Percentiles rank a stretch among this genome's conserved stretches.
Conservation (phyloP, 371 early-diverging fungal species). For the Saksenaea vasiformis region DNA sequence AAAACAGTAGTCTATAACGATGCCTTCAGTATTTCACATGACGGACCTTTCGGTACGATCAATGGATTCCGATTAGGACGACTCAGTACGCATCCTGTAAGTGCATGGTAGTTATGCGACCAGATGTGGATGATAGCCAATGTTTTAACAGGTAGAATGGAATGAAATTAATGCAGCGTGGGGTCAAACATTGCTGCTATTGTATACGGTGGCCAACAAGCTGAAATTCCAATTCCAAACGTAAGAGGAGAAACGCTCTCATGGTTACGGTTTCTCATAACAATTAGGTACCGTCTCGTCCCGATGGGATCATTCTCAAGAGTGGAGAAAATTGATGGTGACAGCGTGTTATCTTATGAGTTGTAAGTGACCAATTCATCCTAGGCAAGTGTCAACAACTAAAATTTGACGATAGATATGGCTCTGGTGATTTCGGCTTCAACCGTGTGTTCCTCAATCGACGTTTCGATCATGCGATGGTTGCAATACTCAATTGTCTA, state of each 20-base stretch:
- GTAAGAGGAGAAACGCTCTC: conserved; percentile 36
- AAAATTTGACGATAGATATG: conserved; percentile 58
- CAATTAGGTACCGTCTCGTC: conserved; percentile 71
- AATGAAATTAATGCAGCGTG: conserved; percentile 96
- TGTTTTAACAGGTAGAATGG: conserved; percentile 79
- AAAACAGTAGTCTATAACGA: conserved; percentile 94
- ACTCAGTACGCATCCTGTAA: conserved; percentile 69
- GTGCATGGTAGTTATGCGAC: conserved; percentile 1
- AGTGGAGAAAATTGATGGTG: conserved; percentile 83
- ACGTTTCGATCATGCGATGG: conserved; percentile 89
- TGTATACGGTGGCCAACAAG: conserved; percentile 87
- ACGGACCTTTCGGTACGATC: conserved; percentile 89
- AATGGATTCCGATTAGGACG: conserved; percentile 93
- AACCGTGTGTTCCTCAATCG: conserved; percentile 85
- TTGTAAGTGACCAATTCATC: conserved; percentile 53
- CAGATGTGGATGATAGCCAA: background rate
- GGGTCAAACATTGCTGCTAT: conserved; percentile 86
- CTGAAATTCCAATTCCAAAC: conserved; percentile 81
- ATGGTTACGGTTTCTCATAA: background rate
- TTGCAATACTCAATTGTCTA: conserved; percentile 86
- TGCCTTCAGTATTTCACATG: conserved; percentile 85
- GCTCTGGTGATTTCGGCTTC: conserved; percentile 83
- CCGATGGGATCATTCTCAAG: conserved; percentile 94
- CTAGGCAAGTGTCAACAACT: background rate
- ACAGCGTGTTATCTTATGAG: conserved; percentile 73